Conservation (phyloP, 257 asterid genomes). For the Forsythia suspensa region DNA sequence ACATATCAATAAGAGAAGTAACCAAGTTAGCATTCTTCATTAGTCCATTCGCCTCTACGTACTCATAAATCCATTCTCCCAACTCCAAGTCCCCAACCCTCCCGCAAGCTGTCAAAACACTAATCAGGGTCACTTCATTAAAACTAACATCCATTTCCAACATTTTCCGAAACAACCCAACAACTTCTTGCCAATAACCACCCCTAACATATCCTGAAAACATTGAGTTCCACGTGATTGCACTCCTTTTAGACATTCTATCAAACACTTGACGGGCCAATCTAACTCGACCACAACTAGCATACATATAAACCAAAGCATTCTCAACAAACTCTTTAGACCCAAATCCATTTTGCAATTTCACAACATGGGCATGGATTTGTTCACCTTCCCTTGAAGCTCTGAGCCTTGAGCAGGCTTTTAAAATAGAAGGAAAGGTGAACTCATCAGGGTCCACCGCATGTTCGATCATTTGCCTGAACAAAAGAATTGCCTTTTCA, state of each 20-base stretch:
- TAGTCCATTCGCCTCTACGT: conserved; percentile 31
- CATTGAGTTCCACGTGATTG: conserved; percentile 46
- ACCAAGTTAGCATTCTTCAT: conserved; percentile 27
- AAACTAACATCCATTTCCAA: conserved; percentile 21
- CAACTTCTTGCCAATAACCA: conserved; percentile 36
- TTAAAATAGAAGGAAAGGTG: conserved; percentile 36
- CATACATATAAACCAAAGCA: conserved; percentile 44
- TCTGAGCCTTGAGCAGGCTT: conserved; percentile 41
- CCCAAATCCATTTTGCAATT: conserved; percentile 16
- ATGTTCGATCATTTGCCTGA: conserved; percentile 43
- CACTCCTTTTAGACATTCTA: conserved; percentile 32
- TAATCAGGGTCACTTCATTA: conserved; percentile 35
- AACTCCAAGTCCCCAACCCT: conserved; percentile 40
- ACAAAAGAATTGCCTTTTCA: conserved; percentile 35
- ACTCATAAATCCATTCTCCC: conserved; percentile 44
- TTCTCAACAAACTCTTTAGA: conserved; percentile 33
- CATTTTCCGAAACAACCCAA: conserved; percentile 33
- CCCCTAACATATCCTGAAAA: conserved; percentile 39
- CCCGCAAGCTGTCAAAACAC: conserved; percentile 49
- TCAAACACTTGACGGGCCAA: conserved; percentile 41
- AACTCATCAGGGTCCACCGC: conserved; percentile 33
- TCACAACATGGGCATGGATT: conserved; percentile 37
- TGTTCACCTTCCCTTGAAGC: conserved; percentile 47
- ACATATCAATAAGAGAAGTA: conserved; percentile 49
- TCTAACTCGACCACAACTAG: conserved; percentile 30